Percentiles rank a stretch among this genome's conserved stretches.
Evolutionary conservation across 176 grass and related monocot species (phyloP).

Genomic region (Metroxylon sagu): DNA sequence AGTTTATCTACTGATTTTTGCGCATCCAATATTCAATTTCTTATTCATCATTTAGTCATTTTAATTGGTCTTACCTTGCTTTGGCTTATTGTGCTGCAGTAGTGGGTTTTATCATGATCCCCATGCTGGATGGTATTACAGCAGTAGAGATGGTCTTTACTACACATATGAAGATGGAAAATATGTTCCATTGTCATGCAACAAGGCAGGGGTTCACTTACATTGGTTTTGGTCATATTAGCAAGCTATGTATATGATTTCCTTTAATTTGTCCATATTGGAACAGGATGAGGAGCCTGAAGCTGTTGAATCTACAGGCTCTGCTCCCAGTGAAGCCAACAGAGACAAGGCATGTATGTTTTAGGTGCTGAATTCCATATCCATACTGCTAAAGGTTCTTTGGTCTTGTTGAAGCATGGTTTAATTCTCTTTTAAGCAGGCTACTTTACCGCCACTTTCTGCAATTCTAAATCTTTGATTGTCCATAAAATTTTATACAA

Average conservation of each 20-base stretch:
- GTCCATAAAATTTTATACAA: too few relatives aligned
- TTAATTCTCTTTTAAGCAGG: too few relatives aligned
- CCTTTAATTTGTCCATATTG: slow-evolving; percentile 8
- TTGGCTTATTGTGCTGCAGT: slow-evolving; percentile 29
- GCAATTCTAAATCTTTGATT: too few relatives aligned
- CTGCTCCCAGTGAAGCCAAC: slow-evolving; percentile 1
- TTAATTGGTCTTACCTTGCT: neutral
- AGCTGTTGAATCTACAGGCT: slow-evolving; percentile 20
- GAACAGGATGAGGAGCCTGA: slow-evolving; percentile 28
- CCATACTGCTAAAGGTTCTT: too few relatives aligned
- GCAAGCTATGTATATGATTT: too few relatives aligned
- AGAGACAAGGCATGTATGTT: slow-evolving; percentile 33
- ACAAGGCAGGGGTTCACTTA: slow-evolving; percentile 19
- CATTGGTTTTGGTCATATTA: slow-evolving; percentile 1
- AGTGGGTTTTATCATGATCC: slow-evolving; percentile 90
- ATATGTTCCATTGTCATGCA: slow-evolving; percentile 32
- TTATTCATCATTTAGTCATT: too few relatives aligned
- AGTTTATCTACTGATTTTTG: too few relatives aligned
- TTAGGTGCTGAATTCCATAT: too few relatives aligned
- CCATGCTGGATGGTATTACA: slow-evolving; percentile 74
- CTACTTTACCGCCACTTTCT: too few relatives aligned
- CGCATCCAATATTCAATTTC: too few relatives aligned
- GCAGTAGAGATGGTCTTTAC: slow-evolving; percentile 55
- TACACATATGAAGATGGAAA: slow-evolving; percentile 57
- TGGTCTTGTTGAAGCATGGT: too few relatives aligned